phyloP scores from a whole-genome alignment of 208 protist species.

The Wallacemonas sp. region DNA sequence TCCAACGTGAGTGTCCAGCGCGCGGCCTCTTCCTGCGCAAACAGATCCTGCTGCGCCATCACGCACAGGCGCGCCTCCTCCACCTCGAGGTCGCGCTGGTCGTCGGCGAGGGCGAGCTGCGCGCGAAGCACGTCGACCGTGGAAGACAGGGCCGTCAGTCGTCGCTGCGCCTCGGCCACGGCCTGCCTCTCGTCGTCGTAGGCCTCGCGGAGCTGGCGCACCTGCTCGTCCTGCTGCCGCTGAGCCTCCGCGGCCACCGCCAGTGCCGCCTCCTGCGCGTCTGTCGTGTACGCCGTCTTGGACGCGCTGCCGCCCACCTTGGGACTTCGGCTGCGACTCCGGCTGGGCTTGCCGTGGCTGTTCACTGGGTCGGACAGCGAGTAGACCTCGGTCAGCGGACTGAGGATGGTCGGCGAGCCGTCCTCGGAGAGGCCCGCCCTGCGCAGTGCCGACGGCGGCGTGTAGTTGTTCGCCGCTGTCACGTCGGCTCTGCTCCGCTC shows the following conservation, averaged over 20 bases:
- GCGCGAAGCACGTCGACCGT: conserved; percentile 7
- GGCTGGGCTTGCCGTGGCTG: conserved; percentile 12
- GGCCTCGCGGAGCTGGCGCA: not conserved
- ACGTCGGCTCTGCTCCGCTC: not conserved
- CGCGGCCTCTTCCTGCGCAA: conserved; percentile 1
- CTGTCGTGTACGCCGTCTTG: not conserved
- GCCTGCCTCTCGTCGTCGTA: not conserved
- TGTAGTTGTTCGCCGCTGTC: not conserved
- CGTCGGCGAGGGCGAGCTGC: conserved; percentile 12
- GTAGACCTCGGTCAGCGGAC: conserved; percentile 15
- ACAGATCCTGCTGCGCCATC: not conserved
- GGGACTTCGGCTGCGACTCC: conserved; percentile 7
- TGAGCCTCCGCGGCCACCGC: not conserved
- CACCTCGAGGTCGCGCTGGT: conserved; percentile 5
- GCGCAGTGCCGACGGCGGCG: conserved; percentile 2
- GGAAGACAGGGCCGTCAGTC: not conserved
- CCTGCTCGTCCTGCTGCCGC: conserved; percentile 1
- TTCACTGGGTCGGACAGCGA: conserved; percentile 3
- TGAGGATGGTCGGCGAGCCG: conserved; percentile 12
- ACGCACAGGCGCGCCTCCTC: conserved; percentile 3
- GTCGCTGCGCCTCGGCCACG: conserved; percentile 1
- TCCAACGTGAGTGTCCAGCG: not conserved
- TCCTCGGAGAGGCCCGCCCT: not conserved
- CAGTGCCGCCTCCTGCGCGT: not conserved
- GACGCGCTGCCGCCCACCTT: not conserved